A percentile compares a stretch with the other conserved stretches of the same genome.
These are phyloP conservation scores for Alternaria conjuncta DNA, from an alignment of 2,329 filamentous ascomycete species.

Conservation along the genomic window DNA sequence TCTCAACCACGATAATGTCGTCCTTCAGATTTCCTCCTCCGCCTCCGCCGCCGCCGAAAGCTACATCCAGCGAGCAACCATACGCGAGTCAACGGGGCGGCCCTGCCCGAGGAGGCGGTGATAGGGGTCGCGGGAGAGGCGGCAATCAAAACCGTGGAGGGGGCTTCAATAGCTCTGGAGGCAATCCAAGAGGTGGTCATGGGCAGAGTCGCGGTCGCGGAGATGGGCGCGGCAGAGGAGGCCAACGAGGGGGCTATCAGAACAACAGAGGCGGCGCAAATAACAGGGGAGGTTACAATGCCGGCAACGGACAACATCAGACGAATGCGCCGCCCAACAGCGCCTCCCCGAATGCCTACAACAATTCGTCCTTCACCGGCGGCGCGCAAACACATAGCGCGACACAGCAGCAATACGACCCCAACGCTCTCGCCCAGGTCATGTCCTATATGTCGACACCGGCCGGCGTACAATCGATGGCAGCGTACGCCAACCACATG, in stretches of 20 bases:
- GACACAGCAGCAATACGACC: conserved; percentile 25
- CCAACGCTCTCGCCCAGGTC: conserved; percentile 34
- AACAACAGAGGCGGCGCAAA: conserved; percentile 21
- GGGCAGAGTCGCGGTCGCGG: conserved; percentile 21
- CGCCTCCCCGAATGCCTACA: conserved; percentile 9
- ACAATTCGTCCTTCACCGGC: conserved; percentile 21
- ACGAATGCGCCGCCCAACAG: conserved; percentile 1
- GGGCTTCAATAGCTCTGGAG: conserved; percentile 13
- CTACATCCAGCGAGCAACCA: conserved; percentile 33
- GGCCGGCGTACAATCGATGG: conserved; percentile 37
- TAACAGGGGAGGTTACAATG: conserved; percentile 6
- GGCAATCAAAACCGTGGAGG: conserved; percentile 25
- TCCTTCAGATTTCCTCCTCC: conserved; percentile 57
- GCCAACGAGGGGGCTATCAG: conserved; percentile 30
- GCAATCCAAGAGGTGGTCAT: conserved; percentile 23
- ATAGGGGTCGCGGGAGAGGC: conserved; percentile 40
- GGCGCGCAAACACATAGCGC: conserved; percentile 12
- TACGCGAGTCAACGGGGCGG: conserved; percentile 41
- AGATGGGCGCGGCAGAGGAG: conserved; percentile 21
- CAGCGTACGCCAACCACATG: conserved; percentile 34
- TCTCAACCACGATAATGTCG: conserved; percentile 26
- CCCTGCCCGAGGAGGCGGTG: conserved; percentile 23
- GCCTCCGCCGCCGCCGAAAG: conserved; percentile 50
- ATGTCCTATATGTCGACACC: conserved; percentile 41
- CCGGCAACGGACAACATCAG: conserved; percentile 13